These are phyloP conservation scores for Elsinoe perseae DNA, from an alignment of 2,329 filamentous ascomycete genomes.

Conservation along the genomic window DNA sequence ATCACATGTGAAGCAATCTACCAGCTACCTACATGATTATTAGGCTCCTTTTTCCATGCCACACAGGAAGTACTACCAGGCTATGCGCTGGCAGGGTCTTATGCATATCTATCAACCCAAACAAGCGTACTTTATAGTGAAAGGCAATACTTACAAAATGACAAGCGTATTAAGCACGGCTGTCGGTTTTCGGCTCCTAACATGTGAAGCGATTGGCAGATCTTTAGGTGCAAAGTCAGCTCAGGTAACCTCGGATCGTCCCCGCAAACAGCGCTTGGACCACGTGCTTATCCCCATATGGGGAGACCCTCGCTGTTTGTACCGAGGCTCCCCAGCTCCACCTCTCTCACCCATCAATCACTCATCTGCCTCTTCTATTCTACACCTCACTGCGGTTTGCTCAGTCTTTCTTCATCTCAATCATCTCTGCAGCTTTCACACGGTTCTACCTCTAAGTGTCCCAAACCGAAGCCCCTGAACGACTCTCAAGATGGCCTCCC, in stretches of 20 bases:
- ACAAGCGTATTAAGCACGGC: background rate
- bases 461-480: background rate
- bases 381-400: no score
- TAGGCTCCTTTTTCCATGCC: no score
- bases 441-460: no score
- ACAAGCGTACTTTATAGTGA: no score
- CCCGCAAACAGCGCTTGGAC: background rate
- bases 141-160: background rate
- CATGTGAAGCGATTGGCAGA: background rate
- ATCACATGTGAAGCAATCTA: background rate
- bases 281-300: background rate
- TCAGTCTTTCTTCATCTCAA: background rate
- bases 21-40: background rate
- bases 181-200: background rate
- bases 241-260: constrained; percentile 3
- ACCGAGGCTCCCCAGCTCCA: background rate
- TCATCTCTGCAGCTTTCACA: background rate
- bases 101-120: no score
- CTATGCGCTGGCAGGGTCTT: no score
- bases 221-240: background rate
- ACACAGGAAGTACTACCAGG: no score
- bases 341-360: background rate
- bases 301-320: constrained; percentile 1
- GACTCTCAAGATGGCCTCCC: constrained; percentile 57
- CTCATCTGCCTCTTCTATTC: background rate